phyloP scores from a whole-genome alignment of 73 alveolate genomes.

The Diophrys sp. region DNA sequence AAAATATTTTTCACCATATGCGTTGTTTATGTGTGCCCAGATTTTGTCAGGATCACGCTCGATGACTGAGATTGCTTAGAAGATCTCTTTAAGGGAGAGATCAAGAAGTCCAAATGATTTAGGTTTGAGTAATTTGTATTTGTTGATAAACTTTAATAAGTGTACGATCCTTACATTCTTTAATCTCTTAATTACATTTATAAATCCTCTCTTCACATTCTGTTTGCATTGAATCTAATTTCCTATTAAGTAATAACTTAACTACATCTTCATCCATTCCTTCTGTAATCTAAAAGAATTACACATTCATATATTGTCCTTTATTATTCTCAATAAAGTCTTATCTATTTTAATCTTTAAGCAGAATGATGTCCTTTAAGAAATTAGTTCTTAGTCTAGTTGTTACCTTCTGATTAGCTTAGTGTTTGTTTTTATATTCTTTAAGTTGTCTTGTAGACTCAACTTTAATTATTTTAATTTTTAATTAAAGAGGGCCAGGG shows the following conservation, averaged over 20 bases:
- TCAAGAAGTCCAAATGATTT: not conserved
- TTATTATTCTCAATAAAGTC: not conserved
- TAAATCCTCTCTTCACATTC: not conserved
- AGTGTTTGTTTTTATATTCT: no score
- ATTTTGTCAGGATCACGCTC: not conserved
- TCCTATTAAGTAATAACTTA: not conserved
- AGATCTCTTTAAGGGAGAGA: not conserved
- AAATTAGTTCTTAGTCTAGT: conserved; percentile 4
- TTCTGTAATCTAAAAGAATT: conserved; percentile 6
- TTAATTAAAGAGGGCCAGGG: no score
- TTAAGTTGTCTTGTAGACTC: no score
- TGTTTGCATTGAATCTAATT: not conserved
- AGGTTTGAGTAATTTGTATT: not conserved
- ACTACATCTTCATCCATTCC: conserved; percentile 5
- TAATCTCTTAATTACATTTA: not conserved
- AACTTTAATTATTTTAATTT: no score
- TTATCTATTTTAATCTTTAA: not conserved
- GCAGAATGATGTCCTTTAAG: not conserved
- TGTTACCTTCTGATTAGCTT: not conserved
- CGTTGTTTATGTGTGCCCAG: not conserved
- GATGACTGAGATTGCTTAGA: not conserved
- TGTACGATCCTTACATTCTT: not conserved
- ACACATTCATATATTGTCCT: conserved; percentile 6
- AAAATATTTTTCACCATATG: conserved; percentile 3
- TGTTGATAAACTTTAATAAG: no score